Conservation (phyloP, 2,329 filamentous ascomycete species). For the Monosporascus sp. region DNA sequence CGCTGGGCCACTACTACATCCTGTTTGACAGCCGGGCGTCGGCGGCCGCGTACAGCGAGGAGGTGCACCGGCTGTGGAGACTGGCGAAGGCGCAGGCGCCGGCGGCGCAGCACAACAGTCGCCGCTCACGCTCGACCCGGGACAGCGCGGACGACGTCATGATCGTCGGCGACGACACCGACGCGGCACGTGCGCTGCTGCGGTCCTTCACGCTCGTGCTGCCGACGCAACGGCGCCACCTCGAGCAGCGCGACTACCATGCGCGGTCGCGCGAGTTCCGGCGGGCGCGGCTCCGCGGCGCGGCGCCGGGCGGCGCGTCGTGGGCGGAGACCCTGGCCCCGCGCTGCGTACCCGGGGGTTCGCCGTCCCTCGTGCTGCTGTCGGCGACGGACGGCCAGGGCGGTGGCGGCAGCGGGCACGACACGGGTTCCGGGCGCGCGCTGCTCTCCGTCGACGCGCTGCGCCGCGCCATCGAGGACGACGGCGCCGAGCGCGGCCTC, state of each 20-base stretch:
- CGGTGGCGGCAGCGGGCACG: slow-evolving; percentile 4
- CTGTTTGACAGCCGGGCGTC: slow-evolving; percentile 58
- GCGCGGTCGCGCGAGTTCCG: slow-evolving; percentile 3
- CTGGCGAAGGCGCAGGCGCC: slow-evolving; percentile 38
- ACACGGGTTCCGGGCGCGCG: background rate
- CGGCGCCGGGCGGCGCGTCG: background rate
- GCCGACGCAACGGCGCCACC: slow-evolving; percentile 19
- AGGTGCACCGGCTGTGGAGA: slow-evolving; percentile 45
- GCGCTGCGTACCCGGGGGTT: no score
- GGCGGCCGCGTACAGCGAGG: slow-evolving; percentile 55
- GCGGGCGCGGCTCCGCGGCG: background rate
- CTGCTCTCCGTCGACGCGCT: slow-evolving; percentile 24
- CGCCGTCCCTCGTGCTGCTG: background rate
- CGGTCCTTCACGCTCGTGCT: slow-evolving; percentile 28
- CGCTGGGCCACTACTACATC: slow-evolving; percentile 61
- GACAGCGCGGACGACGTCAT: no score
- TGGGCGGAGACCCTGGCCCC: background rate
- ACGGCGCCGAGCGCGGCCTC: slow-evolving; percentile 36
- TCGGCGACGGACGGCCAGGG: slow-evolving; percentile 1
- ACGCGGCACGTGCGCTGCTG: slow-evolving; percentile 14
- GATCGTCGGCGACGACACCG: slow-evolving; percentile 6
- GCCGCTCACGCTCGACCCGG: background rate
- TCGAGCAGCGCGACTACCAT: slow-evolving; percentile 8
- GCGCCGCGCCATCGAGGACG: slow-evolving; percentile 32
- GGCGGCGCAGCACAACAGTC: slow-evolving; percentile 14